Conservation (phyloP, 1,284 basidiomycete species). For the Fomitopsis betulina region DNA sequence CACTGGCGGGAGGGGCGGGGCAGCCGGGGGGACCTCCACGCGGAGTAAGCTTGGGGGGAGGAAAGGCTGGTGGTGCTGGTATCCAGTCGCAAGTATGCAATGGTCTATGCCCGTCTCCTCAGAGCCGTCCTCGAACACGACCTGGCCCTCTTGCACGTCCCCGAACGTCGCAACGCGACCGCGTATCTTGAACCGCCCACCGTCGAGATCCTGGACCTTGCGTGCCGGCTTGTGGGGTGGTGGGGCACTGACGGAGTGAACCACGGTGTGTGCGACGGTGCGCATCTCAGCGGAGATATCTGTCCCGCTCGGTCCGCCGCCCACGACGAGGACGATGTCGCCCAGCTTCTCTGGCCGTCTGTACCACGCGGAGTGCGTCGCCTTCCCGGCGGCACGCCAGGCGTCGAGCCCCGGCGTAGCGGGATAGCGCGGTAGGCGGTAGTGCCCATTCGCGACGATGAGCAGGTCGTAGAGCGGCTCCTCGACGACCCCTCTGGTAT, state of each 20-base stretch:
- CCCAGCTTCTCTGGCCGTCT: constrained; percentile 46
- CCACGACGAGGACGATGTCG: constrained; percentile 59
- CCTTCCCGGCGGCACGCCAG: constrained; percentile 50
- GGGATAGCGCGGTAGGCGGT: constrained; percentile 58
- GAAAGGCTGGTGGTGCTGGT: constrained; percentile 60
- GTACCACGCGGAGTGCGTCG: constrained; percentile 64
- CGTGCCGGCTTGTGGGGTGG: constrained; percentile 3
- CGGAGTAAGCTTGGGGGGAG: constrained; percentile 36
- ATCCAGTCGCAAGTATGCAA: constrained; percentile 73
- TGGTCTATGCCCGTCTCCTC: constrained; percentile 50
- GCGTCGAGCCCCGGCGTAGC: constrained; percentile 47
- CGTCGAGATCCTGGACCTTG: constrained; percentile 23
- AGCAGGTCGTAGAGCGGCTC: constrained; percentile 50
- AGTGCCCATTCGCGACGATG: constrained; percentile 72
- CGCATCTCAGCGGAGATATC: constrained; percentile 62
- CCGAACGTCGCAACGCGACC: constrained; percentile 37
- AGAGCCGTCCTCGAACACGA: constrained; percentile 57
- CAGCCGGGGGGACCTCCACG: constrained; percentile 31
- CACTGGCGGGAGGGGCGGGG: constrained; percentile 40
- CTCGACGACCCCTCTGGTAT: constrained; percentile 16
- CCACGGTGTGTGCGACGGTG: constrained; percentile 37
- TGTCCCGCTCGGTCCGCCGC: constrained; percentile 62
- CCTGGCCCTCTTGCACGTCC: constrained; percentile 38
- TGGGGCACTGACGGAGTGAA: constrained; percentile 50
- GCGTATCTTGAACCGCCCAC: constrained; percentile 37